A percentile compares a stretch with the other conserved stretches of the same genome.
Conservation (phyloP, 345 rosid species). For the Sonneratia alba region DNA sequence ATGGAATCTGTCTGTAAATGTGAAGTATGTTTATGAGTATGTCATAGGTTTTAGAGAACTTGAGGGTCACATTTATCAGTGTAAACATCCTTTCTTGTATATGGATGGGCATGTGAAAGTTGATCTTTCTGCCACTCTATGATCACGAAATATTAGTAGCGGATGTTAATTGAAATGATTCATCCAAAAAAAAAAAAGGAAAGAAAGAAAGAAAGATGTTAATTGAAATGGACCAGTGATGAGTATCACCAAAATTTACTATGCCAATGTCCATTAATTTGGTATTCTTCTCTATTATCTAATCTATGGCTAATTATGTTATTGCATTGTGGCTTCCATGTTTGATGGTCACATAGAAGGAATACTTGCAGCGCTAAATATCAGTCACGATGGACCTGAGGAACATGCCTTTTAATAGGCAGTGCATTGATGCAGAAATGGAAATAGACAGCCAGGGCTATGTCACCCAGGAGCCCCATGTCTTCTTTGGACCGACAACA, state of each 20-base stretch:
- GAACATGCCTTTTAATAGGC: slow-evolving; percentile 32
- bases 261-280: background rate
- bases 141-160: background rate
- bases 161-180: background rate
- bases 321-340: background rate
- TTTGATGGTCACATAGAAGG: background rate
- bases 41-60: background rate
- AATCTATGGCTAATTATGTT: background rate
- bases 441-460: slow-evolving; percentile 37
- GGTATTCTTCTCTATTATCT: background rate
- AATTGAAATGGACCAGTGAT: background rate
- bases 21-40: background rate
- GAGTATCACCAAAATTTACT: background rate
- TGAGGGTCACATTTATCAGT: background rate
- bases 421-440: slow-evolving; percentile 40
- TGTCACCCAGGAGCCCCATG: slow-evolving; percentile 38
- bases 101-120: background rate
- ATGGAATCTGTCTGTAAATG: background rate
- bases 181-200: too few relatives aligned
- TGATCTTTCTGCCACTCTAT: background rate
- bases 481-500: slow-evolving; percentile 34
- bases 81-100: background rate
- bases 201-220: background rate
- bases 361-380: slow-evolving; percentile 1
- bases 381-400: slow-evolving; percentile 44